phyloP scores from a whole-genome alignment of 2,329 filamentous ascomycete species.

The Aspergillus versicolor region DNA sequence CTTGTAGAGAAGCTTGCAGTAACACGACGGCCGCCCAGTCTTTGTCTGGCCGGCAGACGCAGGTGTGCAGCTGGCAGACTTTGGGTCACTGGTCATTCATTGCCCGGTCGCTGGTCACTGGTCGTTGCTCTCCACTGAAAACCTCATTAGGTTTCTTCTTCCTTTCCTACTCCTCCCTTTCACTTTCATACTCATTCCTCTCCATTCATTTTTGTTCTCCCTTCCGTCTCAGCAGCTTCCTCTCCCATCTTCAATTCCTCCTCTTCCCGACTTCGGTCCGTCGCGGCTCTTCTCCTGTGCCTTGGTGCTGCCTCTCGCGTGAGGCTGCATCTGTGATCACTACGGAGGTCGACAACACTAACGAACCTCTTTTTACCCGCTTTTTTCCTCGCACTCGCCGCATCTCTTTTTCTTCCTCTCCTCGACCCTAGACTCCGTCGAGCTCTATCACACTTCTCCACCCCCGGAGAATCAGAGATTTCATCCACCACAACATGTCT shows the following conservation, averaged over 20 bases:
- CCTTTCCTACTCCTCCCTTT: constrained; percentile 12
- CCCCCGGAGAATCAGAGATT: constrained; percentile 26
- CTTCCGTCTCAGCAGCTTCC: constrained; percentile 15
- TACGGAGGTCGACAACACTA: constrained; percentile 26
- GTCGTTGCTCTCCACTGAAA: constrained; percentile 13
- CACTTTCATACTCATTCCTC: constrained; percentile 16
- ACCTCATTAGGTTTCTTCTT: constrained; percentile 10
- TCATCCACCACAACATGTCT: constrained; percentile 69
- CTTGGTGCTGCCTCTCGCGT: constrained; percentile 38
- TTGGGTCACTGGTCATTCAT: constrained; percentile 3
- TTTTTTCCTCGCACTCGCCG: constrained; percentile 31
- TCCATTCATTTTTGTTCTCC: constrained; percentile 14
- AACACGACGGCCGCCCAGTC: background rate
- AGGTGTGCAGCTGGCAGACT: no score
- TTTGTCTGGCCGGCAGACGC: background rate
- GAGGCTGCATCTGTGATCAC: constrained; percentile 38
- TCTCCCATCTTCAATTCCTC: constrained; percentile 19
- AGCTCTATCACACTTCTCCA: constrained; percentile 26
- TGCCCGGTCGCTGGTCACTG: background rate
- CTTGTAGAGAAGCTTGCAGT: background rate
- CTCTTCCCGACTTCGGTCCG: constrained; percentile 16
- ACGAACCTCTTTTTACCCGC: constrained; percentile 26
- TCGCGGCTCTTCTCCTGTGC: constrained; percentile 32
- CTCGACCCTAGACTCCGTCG: constrained; percentile 20
- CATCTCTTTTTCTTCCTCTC: constrained; percentile 29